Evolutionary conservation across 1,284 basidiomycete species (phyloP).

Genomic region (Ustilago cynodontis): DNA sequence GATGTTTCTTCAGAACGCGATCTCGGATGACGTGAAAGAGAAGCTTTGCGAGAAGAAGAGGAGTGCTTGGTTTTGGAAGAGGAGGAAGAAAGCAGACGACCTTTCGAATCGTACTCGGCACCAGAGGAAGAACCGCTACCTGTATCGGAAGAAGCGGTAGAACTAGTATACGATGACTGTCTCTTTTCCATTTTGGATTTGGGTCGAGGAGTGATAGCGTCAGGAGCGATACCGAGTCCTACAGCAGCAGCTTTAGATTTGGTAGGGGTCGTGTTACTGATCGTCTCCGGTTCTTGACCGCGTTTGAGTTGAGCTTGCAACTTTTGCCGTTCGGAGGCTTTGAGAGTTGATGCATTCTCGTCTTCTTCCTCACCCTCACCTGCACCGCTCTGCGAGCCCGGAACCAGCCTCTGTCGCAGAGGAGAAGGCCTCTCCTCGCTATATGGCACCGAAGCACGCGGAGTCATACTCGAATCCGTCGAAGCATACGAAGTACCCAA

Average conservation of each 20-base stretch:
- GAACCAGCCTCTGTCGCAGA: constrained; percentile 5
- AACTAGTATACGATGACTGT: constrained; percentile 31
- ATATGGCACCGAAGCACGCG: constrained; percentile 36
- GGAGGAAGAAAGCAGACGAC: constrained; percentile 10
- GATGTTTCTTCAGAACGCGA: constrained; percentile 30
- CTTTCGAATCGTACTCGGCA: constrained; percentile 33
- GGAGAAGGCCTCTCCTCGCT: constrained; percentile 3
- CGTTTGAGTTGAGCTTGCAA: constrained; percentile 38
- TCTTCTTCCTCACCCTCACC: constrained; percentile 16
- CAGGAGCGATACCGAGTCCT: neutral
- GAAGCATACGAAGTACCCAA: constrained; percentile 40
- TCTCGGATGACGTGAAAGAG: constrained; percentile 22
- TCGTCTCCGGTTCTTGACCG: neutral
- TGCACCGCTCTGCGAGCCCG: neutral
- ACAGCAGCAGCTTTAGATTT: constrained; percentile 3
- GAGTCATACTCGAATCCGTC: constrained; percentile 54
- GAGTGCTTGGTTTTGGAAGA: constrained; percentile 10
- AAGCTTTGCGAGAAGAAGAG: constrained; percentile 23
- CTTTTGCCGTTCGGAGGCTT: constrained; percentile 51
- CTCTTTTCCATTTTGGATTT: constrained; percentile 21
- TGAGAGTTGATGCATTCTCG: constrained; percentile 42
- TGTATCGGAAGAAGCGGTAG: constrained; percentile 26
- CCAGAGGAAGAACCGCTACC: constrained; percentile 37
- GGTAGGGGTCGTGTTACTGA: constrained; percentile 28
- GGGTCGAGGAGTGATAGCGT: constrained; percentile 25